These are phyloP conservation scores for Lepiota venenata DNA, from an alignment of 768 basidiomycete species.

Conservation along the genomic window DNA sequence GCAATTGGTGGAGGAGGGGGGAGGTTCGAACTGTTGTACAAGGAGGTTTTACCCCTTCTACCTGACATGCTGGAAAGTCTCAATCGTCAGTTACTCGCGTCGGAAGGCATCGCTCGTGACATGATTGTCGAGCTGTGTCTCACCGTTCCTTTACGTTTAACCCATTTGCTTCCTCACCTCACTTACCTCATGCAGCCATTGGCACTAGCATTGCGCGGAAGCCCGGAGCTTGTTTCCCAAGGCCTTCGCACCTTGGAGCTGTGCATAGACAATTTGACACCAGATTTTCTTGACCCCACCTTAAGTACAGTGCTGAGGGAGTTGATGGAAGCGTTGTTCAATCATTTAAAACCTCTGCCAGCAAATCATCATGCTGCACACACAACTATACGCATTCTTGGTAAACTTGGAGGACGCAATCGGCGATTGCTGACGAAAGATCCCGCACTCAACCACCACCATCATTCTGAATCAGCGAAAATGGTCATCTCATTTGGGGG, in stretches of 20 bases:
- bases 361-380: slow-evolving; percentile 88
- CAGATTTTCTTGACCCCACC: slow-evolving; percentile 96
- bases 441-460: slow-evolving; percentile 66
- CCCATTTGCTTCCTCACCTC: slow-evolving; percentile 93
- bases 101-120: slow-evolving; percentile 80
- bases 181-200: slow-evolving; percentile 96
- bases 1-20: slow-evolving; percentile 91
- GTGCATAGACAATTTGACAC: slow-evolving; percentile 98
- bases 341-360: slow-evolving; percentile 86
- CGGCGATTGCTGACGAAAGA: slow-evolving; percentile 81
- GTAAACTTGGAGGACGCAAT: slow-evolving; percentile 95
- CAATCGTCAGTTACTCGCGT: slow-evolving; percentile 83
- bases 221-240: slow-evolving; percentile 88
- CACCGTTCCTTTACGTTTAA: slow-evolving; percentile 92
- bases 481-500: slow-evolving; percentile 75
- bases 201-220: slow-evolving; percentile 84
- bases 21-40: slow-evolving; percentile 90
- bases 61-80: slow-evolving; percentile 97
- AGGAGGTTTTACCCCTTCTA: slow-evolving; percentile 91
- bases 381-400: slow-evolving; percentile 92
- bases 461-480: slow-evolving; percentile 68
- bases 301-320: slow-evolving; percentile 90
- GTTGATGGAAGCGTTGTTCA: slow-evolving; percentile 92
- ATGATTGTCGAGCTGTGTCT: slow-evolving; percentile 97
- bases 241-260: slow-evolving; percentile 94